Base-by-base conservation (phyloP, 768 basidiomycete genomes). In the Trametes villosa region DNA sequence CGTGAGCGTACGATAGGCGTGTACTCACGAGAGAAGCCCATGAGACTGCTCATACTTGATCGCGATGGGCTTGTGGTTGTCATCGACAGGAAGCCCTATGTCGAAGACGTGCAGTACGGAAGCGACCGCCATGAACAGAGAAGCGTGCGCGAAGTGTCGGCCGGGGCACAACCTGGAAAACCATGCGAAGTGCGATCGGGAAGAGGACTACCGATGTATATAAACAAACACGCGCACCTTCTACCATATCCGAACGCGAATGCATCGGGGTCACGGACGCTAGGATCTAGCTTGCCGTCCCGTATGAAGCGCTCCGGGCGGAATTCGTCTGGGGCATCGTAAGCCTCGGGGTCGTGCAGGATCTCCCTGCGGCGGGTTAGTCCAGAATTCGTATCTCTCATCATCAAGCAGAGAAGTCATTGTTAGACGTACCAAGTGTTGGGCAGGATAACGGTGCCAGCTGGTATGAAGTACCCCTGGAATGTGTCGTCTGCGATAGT, bases 341-440 rank as follows among this genome's bases (percentile, higher is more conserved):
- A 99, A 38, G 94, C 84, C 36, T 80, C 78, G 24, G 89, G 83
- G 74, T 99, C 97, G 72, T 97, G 96, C 44, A 96, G 79, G 6
- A 95, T 93, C 70, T 52, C 53, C 62, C 61, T 60, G n/a, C 13
- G 18, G 9, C 9, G 34, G 7, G 31, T 36, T 9, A 20, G 34
- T 11, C 17, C 17, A 11, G 40, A 9, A 38, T 33, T 11, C 22
- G 18, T 45, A n/a, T n/a, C n/a, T n/a, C n/a, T n/a, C n/a, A n/a
- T 57, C 42, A 20, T 4, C 8, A 51, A 20, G 13, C 34, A n/a
- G 8, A 42, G 31, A 36, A 2, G 15, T 1, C 34, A 44, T n/a
- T n/a, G n/a, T n/a, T n/a, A 18, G 11, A 45, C 53, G 30, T 53
- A 69, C 71, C 71, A 71, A 24, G 62, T 59, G 42, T 72, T 71